Base-by-base conservation (phyloP, 73 alveolate genomes). In the Paramecium pentaurelia region DNA sequence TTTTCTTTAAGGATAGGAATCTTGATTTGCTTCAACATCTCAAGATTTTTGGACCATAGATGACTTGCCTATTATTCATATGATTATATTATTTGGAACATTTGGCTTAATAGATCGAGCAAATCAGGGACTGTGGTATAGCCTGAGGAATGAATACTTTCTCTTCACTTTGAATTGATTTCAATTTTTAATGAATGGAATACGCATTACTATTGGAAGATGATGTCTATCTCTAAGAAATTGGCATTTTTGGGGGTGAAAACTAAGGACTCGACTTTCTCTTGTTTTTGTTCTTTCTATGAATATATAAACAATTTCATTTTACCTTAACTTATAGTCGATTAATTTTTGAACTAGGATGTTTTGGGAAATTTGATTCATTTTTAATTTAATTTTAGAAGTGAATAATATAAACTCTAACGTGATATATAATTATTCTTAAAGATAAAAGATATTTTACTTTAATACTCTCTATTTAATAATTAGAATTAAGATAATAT, bases 91-190 rank as follows among this genome's bases (percentile, higher is more conserved):
- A 36, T 36, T n/a, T 44, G 58, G 60, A 73, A 73, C 87, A 73
- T 73, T 40, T 73, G 60, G 8, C 38, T 44, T 14, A 36, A 40
- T 10, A 73, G 54, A 14, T 73, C 64, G 2, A 73, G 32, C 34
- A 73, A 40, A 40, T 73, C 87, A 73, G 58, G 58, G 64, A 73
- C 87, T 73, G 87, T 73, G 87, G 64, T 44, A 36, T 73, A 73
- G 87, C 64, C 60, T 73, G 87, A 73, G 87, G 87, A 73, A 73
- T 73, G 60, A 73, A 73, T 73, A 73, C 87, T 73, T 37, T 73
- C 60, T 73, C 54, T 34, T 73, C 40, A 73, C 68, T 73, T 73
- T 36, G 36, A n/a, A 73, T 73, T 36, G 58, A 73, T 73, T 73
- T 73, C 87, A 73, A 40, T 73, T 40, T 73, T 37, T 37, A 40